A percentile compares a stretch with the other conserved stretches of the same genome.
Conservation (phyloP, 345 rosid genomes). For the rapeseed (Brassica napus) region Da-Ae NC_063436.1:13508001-13508500, state of each 20-base stretch:
- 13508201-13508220: constrained; percentile 93
- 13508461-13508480: constrained; percentile 97
- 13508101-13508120: neutral
- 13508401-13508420: constrained; percentile 73
- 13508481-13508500: constrained; percentile 98
- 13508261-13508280: constrained; percentile 78
- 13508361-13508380: constrained; percentile 84
- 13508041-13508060: constrained; percentile 98
- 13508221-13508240: constrained; percentile 90
- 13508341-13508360: constrained; percentile 84
- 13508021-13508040: constrained; percentile 96
- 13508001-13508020: constrained; percentile 99
- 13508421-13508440: constrained; percentile 83
- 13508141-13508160: constrained; percentile 95
- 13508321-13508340: constrained; percentile 89
- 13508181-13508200: constrained; percentile 96
- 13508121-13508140: constrained; percentile 36
- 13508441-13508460: constrained; percentile 91
- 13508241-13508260: constrained; percentile 73
- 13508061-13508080: constrained; percentile 14
- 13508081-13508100: neutral
- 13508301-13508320: constrained; percentile 77
- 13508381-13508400: constrained; percentile 62
- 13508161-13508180: constrained; percentile 91
- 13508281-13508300: constrained; percentile 86